A percentile compares a stretch with the other conserved stretches of the same genome.
Evolutionary conservation across 75 land plant species (phyloP).

Genomic region (Chamaecyparis obtusa): DNA sequence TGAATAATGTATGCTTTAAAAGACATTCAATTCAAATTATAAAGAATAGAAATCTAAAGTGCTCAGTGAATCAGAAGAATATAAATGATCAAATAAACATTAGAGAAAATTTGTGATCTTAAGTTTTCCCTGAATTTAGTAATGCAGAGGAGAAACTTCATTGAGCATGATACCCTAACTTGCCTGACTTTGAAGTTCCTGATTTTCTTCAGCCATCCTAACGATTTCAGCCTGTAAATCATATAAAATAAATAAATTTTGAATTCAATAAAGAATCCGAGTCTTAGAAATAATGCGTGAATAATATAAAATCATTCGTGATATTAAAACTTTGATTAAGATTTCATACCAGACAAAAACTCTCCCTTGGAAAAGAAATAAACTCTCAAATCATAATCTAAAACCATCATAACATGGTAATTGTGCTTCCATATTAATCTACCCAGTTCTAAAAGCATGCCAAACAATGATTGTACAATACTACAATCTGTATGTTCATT

Average conservation of each 20-base stretch:
- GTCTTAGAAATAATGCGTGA: not conserved
- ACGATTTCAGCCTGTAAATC: constrained; percentile 41
- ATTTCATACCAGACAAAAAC: not conserved
- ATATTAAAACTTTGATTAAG: not conserved
- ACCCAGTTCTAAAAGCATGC: not conserved
- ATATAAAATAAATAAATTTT: not conserved
- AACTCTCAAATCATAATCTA: not conserved
- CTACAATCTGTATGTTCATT: not conserved
- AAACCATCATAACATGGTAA: not conserved
- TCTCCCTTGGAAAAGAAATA: not conserved
- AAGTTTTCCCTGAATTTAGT: not conserved
- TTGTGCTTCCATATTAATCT: not conserved
- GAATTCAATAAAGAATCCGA: not conserved
- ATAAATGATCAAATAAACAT: not conserved
- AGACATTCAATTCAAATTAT: not conserved
- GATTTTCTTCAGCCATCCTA: constrained; percentile 34
- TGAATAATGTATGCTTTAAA: not conserved
- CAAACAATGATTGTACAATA: not conserved
- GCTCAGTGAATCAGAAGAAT: not conserved
- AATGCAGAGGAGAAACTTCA: not conserved
- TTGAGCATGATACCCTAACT: not conserved
- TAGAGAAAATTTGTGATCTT: not conserved
- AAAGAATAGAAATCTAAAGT: not conserved
- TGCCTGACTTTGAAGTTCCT: constrained; percentile 33
- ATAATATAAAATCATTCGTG: not conserved